phyloP scores from a whole-genome alignment of 345 rosid species.

The Viola odorata region DNA sequence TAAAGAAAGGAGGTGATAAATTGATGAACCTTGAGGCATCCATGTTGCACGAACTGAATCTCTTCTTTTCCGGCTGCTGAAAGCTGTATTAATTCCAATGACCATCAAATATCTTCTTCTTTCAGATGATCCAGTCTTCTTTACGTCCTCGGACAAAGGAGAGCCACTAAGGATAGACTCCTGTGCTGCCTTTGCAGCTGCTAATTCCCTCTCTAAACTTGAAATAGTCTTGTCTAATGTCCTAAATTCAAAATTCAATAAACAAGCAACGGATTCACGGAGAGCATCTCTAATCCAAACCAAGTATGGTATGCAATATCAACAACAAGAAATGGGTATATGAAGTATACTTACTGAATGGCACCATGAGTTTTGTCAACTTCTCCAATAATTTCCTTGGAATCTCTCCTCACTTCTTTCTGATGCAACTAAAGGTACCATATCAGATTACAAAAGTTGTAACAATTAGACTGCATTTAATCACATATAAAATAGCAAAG shows the following conservation, averaged over 20 bases:
- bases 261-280: slow-evolving; percentile 13
- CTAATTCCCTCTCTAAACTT: slow-evolving; percentile 94
- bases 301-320: slow-evolving; percentile 4
- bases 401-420: slow-evolving; percentile 63
- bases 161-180: slow-evolving; percentile 63
- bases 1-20: slow-evolving; percentile 1
- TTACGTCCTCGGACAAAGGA: slow-evolving; percentile 58
- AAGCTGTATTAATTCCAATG: slow-evolving; percentile 87
- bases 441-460: slow-evolving; percentile 30
- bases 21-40: slow-evolving; percentile 84
- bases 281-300: background rate
- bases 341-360: slow-evolving; percentile 53
- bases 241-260: slow-evolving; percentile 31
- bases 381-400: slow-evolving; percentile 60
- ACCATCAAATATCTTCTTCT: slow-evolving; percentile 80
- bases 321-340: background rate
- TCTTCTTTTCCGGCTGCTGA: slow-evolving; percentile 90
- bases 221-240: slow-evolving; percentile 90
- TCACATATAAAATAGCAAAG: slow-evolving; percentile 5
- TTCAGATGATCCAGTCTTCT: slow-evolving; percentile 30
- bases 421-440: slow-evolving; percentile 40
- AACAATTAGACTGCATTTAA: slow-evolving; percentile 2
- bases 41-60: slow-evolving; percentile 93
- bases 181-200: slow-evolving; percentile 83
- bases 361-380: slow-evolving; percentile 73